Base-by-base conservation (phyloP, 345 rosid genomes). In the Ailanthus altissimus region DNA sequence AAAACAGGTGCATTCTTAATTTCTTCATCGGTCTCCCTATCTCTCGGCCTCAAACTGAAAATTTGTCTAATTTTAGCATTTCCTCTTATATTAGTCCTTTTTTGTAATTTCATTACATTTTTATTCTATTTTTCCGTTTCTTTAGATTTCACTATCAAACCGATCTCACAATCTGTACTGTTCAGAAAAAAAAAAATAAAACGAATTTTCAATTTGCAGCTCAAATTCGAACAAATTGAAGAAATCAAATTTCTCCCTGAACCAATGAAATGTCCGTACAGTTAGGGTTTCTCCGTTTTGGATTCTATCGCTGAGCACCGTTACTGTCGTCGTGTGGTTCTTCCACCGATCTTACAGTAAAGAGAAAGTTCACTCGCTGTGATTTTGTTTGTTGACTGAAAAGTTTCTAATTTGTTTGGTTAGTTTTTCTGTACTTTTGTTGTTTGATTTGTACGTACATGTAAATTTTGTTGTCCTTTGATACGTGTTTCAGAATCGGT, bases 1-100 rank as follows among this genome's bases (percentile, higher is more conserved):
- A 67, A 78, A 18, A 40, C 57, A 28, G 78, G 80, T 78, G 64
- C 76, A 50, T 71, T 78, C 64, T 63, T 78, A 76, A 45, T 77
- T 9, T 50, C 21, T 81, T 71, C 14, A 47, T 49, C 75, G 38
- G 73, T 60, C 73, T 80, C 81, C 87, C 53, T 74, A 40, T 82
- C 66, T 77, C 77, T 81, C 78, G 42, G 46, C 58, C 53, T 53
- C 77, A 51, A 67, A 45, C 75, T 70, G 11, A 51, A 60, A 77
- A 43, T 8, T 62, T 79, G 61, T 70, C 73, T 64, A 69, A 54
- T 14, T 70, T 69, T 60, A 38, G 59, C 32, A 69, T 70, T 26
- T 73, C 26, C 67, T 62, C 71, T 10, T 65, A 40, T 71, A 62
- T 69, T 38, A n/a, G 66, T 23, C 32, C 68, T 74, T 79, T 64